phyloP scores from a whole-genome alignment of 176 grass and related monocot genomes.

The Luzula sylvatica region DNA sequence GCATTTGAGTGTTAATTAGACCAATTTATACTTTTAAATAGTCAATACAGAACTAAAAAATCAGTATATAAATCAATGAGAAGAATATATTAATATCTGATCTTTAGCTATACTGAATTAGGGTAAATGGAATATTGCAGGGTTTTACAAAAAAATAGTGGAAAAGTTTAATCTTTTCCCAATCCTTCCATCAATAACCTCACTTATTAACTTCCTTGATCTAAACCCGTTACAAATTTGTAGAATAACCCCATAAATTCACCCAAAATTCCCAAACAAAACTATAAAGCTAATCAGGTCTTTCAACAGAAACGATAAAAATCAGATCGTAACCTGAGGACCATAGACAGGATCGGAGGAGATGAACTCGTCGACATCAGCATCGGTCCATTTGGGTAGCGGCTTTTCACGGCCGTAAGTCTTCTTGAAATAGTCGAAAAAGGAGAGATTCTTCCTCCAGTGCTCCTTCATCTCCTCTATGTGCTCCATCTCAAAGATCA shows the following conservation, averaged over 20 bases:
- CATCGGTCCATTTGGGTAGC: slow-evolving; percentile 75
- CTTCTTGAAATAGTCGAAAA: slow-evolving; percentile 99
- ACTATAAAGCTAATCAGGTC: neutral
- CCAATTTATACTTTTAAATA: too few relatives aligned
- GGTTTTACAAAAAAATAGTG: too few relatives aligned
- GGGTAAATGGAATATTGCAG: too few relatives aligned
- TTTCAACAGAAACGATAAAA: neutral
- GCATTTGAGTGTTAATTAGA: too few relatives aligned
- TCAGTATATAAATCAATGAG: too few relatives aligned
- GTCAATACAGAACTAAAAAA: too few relatives aligned
- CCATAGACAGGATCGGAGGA: slow-evolving; percentile 72
- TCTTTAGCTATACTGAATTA: too few relatives aligned
- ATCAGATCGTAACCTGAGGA: slow-evolving; percentile 41
- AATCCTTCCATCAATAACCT: neutral
- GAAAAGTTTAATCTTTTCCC: too few relatives aligned
- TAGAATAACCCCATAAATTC: too few relatives aligned
- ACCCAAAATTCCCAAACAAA: neutral
- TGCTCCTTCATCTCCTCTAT: slow-evolving; percentile 80
- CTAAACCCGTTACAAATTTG: too few relatives aligned
- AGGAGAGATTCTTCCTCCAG: slow-evolving; percentile 83
- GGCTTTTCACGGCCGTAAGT: slow-evolving; percentile 59
- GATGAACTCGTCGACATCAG: slow-evolving; percentile 89
- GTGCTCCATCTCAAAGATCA: slow-evolving; percentile 24
- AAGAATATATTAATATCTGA: neutral
- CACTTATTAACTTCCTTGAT: neutral